Conservation (phyloP, 1,284 basidiomycete species). For the Ustilago lituana region DNA sequence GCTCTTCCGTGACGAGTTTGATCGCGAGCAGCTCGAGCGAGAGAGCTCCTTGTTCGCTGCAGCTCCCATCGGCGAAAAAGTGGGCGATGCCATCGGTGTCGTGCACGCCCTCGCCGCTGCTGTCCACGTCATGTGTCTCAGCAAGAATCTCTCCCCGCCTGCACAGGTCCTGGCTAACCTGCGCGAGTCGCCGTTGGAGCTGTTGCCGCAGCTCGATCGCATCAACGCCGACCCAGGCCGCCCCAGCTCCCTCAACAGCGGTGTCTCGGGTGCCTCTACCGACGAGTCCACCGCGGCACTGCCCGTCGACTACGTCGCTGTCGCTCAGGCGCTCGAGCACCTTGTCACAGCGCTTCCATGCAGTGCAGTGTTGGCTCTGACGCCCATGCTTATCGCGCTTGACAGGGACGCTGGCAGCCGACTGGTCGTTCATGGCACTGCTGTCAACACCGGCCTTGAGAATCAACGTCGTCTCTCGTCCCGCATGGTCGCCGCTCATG, state of each 20-base stretch:
- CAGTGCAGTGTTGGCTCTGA: conserved; percentile 77
- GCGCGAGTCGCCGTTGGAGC: conserved; percentile 65
- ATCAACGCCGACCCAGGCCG: conserved; percentile 66
- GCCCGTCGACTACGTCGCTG: conserved; percentile 80
- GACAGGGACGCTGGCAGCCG: conserved; percentile 72
- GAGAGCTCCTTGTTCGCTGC: conserved; percentile 29
- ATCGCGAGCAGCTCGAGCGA: conserved; percentile 29
- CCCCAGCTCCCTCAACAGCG: conserved; percentile 32
- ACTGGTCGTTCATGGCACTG: conserved; percentile 62
- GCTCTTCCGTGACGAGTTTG: conserved; percentile 52
- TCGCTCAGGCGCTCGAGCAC: conserved; percentile 76
- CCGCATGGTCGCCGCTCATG: conserved; percentile 74
- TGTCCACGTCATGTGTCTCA: conserved; percentile 51
- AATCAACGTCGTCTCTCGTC: conserved; percentile 72
- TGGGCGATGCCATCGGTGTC: conserved; percentile 48
- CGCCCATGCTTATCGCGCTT: conserved; percentile 85
- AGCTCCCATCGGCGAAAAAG: conserved; percentile 33
- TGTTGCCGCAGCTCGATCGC: conserved; percentile 71
- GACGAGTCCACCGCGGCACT: conserved; percentile 63
- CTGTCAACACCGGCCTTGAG: conserved; percentile 38
- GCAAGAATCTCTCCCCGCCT: conserved; percentile 54
- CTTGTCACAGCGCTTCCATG: conserved; percentile 78
- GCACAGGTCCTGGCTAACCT: conserved; percentile 21
- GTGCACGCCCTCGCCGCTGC: conserved; percentile 59
- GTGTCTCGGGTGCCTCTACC: conserved; percentile 4